A percentile compares a stretch with the other conserved stretches of the same genome.
These are phyloP conservation scores for Saitozyma podzolica DNA, from an alignment of 768 basidiomycete species.

Conservation along the genomic window DNA sequence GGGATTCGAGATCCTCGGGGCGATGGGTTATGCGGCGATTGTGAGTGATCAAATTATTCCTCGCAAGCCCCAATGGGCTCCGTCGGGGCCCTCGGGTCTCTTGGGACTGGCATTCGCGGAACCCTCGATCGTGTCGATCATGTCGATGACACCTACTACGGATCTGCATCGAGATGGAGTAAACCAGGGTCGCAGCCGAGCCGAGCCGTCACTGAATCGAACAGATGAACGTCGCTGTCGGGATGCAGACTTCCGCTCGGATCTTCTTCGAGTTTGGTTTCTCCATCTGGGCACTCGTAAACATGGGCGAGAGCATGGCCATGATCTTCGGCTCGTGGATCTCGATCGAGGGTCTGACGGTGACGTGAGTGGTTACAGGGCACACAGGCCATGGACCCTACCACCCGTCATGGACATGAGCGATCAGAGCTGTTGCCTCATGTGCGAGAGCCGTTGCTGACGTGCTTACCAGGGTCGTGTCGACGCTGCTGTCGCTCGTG, in stretches of 20 bases:
- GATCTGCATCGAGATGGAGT: no score
- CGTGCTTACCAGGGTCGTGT: constrained; percentile 32
- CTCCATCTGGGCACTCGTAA: constrained; percentile 48
- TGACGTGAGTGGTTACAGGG: constrained; percentile 36
- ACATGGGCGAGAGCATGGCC: constrained; percentile 53
- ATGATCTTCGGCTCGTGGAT: constrained; percentile 51
- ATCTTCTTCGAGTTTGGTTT: constrained; percentile 53
- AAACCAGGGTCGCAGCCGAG: background rate
- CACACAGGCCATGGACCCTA: background rate
- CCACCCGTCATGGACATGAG: background rate
- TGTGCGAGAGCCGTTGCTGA: background rate
- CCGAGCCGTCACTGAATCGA: no score
- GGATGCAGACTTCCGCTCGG: constrained; percentile 49
- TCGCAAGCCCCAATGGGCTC: background rate
- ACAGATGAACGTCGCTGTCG: constrained; percentile 50
- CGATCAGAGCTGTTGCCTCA: background rate
- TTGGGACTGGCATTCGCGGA: no score
- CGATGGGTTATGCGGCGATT: constrained; percentile 41
- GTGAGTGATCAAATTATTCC: constrained; percentile 10
- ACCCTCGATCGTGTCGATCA: no score
- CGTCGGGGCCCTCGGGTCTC: no score
- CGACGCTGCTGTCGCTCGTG: constrained; percentile 42
- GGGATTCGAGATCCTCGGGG: constrained; percentile 48
- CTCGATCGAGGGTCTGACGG: constrained; percentile 50
- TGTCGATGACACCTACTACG: no score